A percentile compares a stretch with the other conserved stretches of the same genome.
phyloP scores from a whole-genome alignment of 2,329 filamentous ascomycete species.

The Ampelomyces quisqualis region DNA sequence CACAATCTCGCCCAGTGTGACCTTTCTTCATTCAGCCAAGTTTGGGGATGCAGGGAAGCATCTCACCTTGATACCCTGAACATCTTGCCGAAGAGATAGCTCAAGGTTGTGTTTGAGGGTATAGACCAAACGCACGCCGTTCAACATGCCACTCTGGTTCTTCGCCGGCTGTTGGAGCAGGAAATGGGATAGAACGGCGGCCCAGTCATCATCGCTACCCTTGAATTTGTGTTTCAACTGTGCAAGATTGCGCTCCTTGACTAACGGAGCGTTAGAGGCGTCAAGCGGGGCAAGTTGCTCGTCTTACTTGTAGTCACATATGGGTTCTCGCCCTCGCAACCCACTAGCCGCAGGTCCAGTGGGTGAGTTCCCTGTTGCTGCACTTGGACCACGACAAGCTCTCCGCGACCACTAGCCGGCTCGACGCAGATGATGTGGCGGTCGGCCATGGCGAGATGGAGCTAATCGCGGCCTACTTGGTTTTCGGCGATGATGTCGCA shows the following conservation, averaged over 20 bases:
- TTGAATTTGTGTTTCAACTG: constrained; percentile 39
- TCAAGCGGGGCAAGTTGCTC: constrained; percentile 17
- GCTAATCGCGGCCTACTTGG: neutral
- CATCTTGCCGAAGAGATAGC: constrained; percentile 49
- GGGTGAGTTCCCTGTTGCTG: constrained; percentile 53
- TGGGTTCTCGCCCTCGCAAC: constrained; percentile 65
- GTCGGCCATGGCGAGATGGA: constrained; percentile 10
- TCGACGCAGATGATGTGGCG: constrained; percentile 59
- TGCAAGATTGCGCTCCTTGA: constrained; percentile 36
- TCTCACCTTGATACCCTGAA: constrained; percentile 5
- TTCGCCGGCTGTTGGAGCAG: constrained; percentile 52
- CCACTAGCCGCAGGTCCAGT: constrained; percentile 67
- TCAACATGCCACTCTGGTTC: constrained; percentile 45
- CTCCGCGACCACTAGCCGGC: constrained; percentile 54
- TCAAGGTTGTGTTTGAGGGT: constrained; percentile 57
- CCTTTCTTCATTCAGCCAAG: constrained; percentile 14
- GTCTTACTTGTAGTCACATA: constrained; percentile 61
- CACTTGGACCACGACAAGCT: constrained; percentile 63
- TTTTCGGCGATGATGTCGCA: constrained; percentile 1
- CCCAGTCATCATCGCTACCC: constrained; percentile 61
- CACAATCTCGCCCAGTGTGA: constrained; percentile 65
- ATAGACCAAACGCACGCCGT: constrained; percentile 61
- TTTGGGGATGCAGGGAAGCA: neutral
- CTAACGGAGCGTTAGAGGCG: constrained; percentile 32
- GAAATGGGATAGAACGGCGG: constrained; percentile 58